These are phyloP conservation scores for Conringia planisiliqua DNA, from an alignment of 345 rosid genomes.

Conservation along the genomic window DNA sequence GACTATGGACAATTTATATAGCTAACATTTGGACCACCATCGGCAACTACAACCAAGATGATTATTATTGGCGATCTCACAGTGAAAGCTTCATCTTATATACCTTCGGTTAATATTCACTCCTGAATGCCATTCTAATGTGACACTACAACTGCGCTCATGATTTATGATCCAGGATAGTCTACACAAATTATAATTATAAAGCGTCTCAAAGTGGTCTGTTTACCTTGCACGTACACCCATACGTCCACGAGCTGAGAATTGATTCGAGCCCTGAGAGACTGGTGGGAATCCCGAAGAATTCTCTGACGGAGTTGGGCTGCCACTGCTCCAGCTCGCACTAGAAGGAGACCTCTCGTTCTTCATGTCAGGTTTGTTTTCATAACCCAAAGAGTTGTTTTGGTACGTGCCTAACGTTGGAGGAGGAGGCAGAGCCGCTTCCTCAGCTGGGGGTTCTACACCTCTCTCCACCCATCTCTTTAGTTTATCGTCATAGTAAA, in stretches of 20 bases:
- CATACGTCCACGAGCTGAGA: slow-evolving; percentile 84
- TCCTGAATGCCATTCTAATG: slow-evolving; percentile 9
- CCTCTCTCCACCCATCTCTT: slow-evolving; percentile 99
- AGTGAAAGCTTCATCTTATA: not conserved
- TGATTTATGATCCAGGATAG: not conserved
- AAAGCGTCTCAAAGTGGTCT: not conserved
- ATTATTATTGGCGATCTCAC: not conserved
- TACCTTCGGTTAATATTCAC: not conserved
- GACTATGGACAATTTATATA: not conserved
- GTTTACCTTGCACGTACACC: slow-evolving; percentile 86
- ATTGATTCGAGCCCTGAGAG: slow-evolving; percentile 74
- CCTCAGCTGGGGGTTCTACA: slow-evolving; percentile 80
- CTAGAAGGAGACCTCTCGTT: slow-evolving; percentile 49
- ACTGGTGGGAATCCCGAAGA: slow-evolving; percentile 72
- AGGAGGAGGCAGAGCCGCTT: slow-evolving; percentile 80
- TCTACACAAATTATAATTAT: not conserved
- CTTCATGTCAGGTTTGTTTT: slow-evolving; percentile 37
- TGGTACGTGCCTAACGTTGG: slow-evolving; percentile 66
- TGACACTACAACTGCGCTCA: not conserved
- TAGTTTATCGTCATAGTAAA: slow-evolving; percentile 86
- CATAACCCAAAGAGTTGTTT: slow-evolving; percentile 64
- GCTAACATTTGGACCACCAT: not conserved
- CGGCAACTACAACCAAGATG: not conserved
- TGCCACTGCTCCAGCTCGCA: slow-evolving; percentile 49
- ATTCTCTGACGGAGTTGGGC: slow-evolving; percentile 52